Conservation (phyloP, 768 basidiomycete species). For the Lactifluus hygrophoroides region DNA sequence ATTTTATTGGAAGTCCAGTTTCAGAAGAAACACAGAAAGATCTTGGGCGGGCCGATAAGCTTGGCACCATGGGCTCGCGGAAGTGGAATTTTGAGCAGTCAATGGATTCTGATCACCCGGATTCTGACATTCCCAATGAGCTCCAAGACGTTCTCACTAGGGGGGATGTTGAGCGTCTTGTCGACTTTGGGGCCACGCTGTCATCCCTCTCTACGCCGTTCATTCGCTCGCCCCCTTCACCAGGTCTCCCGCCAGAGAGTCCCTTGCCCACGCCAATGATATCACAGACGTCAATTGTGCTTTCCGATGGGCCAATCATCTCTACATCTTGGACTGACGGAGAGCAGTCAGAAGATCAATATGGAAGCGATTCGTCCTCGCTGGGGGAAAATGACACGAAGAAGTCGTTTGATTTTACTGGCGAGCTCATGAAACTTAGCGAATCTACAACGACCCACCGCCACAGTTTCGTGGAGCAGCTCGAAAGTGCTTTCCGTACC, state of each 20-base stretch:
- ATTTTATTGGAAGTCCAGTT: slow-evolving; percentile 30
- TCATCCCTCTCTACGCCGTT: slow-evolving; percentile 21
- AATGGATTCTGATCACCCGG: slow-evolving; percentile 50
- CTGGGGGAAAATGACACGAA: slow-evolving; percentile 59
- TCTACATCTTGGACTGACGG: slow-evolving; percentile 40
- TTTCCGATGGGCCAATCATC: slow-evolving; percentile 32
- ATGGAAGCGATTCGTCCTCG: slow-evolving; percentile 33
- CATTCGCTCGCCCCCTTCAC: slow-evolving; percentile 27
- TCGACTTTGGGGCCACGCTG: slow-evolving; percentile 33
- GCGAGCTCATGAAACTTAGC: slow-evolving; percentile 60
- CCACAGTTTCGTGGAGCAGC: slow-evolving; percentile 68
- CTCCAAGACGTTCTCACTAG: slow-evolving; percentile 51
- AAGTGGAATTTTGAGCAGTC: slow-evolving; percentile 34
- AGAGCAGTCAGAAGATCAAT: slow-evolving; percentile 32
- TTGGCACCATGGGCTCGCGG: slow-evolving; percentile 51
- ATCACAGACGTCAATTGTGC: neutral
- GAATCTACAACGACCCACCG: slow-evolving; percentile 63
- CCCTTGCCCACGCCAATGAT: slow-evolving; percentile 30
- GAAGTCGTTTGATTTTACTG: slow-evolving; percentile 79
- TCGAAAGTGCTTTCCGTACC: slow-evolving; percentile 72
- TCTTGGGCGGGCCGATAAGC: slow-evolving; percentile 59
- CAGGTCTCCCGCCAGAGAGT: slow-evolving; percentile 36
- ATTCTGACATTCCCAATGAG: slow-evolving; percentile 79
- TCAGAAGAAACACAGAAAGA: slow-evolving; percentile 43
- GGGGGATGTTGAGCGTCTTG: slow-evolving; percentile 27